Conservation (phyloP, 352 stramenopile genomes). For the Phytophthora litchii region DNA sequence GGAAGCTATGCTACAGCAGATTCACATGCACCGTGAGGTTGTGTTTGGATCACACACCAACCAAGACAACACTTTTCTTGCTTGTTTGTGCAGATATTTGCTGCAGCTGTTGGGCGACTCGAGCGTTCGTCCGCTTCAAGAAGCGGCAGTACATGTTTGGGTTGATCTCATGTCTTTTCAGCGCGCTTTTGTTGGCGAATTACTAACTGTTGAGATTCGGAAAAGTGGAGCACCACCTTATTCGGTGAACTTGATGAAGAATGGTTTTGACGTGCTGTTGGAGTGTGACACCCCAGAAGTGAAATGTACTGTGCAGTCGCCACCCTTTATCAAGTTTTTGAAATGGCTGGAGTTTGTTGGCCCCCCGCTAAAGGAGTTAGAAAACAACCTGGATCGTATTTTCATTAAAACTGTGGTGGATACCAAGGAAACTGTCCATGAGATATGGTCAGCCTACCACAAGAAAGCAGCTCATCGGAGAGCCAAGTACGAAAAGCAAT, state of each 20-base stretch:
- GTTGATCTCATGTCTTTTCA: slow-evolving; percentile 77
- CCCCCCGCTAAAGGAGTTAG: slow-evolving; percentile 66
- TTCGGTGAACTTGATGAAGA: slow-evolving; percentile 82
- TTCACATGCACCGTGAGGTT: slow-evolving; percentile 66
- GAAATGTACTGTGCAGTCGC: slow-evolving; percentile 12
- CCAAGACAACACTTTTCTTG: slow-evolving; percentile 66
- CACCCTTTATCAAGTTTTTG: slow-evolving; percentile 51
- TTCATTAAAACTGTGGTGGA: slow-evolving; percentile 63
- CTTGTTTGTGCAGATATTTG: slow-evolving; percentile 67
- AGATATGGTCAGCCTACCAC: slow-evolving; percentile 54
- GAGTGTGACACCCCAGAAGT: slow-evolving; percentile 33
- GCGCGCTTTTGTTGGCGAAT: slow-evolving; percentile 47
- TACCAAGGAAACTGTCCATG: slow-evolving; percentile 57
- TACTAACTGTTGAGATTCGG: slow-evolving; percentile 73
- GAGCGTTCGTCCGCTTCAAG: slow-evolving; percentile 43
- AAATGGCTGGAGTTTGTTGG: slow-evolving; percentile 79
- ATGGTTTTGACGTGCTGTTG: slow-evolving; percentile 70
- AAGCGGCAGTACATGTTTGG: slow-evolving; percentile 62
- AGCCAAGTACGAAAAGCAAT: slow-evolving; percentile 52
- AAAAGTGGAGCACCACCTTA: slow-evolving; percentile 54
- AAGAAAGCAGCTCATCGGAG: slow-evolving; percentile 41
- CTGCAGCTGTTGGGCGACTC: slow-evolving; percentile 55
- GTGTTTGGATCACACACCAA: slow-evolving; percentile 57
- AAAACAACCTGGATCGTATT: slow-evolving; percentile 62
- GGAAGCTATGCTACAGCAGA: slow-evolving; percentile 54